Percentiles rank a stretch among this genome's conserved stretches.
Conservation (phyloP, 2,329 filamentous ascomycete genomes). For the Malbranchea cinnamomea region DNA sequence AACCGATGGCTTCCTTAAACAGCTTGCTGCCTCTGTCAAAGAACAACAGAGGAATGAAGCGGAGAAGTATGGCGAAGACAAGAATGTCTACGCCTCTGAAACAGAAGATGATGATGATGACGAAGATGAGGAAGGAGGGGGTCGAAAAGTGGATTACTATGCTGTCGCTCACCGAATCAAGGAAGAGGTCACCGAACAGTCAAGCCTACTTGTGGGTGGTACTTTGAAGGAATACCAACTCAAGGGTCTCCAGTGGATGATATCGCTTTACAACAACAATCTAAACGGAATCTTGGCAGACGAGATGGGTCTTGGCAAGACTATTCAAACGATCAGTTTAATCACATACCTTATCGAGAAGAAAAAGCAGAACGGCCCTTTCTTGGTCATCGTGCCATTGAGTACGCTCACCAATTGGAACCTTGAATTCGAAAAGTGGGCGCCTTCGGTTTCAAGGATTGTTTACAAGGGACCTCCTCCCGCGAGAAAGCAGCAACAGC, state of each 20-base stretch:
- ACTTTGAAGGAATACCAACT: constrained; percentile 93
- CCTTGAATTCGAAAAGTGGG: constrained; percentile 97
- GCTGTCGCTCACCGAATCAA: constrained; percentile 92
- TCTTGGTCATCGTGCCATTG: constrained; percentile 88
- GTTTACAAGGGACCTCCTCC: constrained; percentile 95
- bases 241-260: constrained; percentile 99
- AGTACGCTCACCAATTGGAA: constrained; percentile 99
- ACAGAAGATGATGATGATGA: constrained; percentile 55
- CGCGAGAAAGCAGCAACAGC: constrained; percentile 74
- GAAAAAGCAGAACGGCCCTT: constrained; percentile 84
- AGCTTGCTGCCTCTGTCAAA: constrained; percentile 88
- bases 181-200: constrained; percentile 76
- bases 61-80: constrained; percentile 59
- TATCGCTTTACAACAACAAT: constrained; percentile 99
- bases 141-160: constrained; percentile 92
- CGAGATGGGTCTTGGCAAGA: constrained; percentile 99
- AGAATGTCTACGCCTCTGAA: constrained; percentile 39
- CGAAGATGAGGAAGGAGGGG: constrained; percentile 50
- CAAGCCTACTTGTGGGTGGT: constrained; percentile 76
- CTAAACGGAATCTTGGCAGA: constrained; percentile 96
- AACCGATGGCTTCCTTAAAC: constrained; percentile 92
- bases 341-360: constrained; percentile 94
- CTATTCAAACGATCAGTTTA: constrained; percentile 95
- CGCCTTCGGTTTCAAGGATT: constrained; percentile 67
- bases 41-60: constrained; percentile 75